Percentiles rank a stretch among this genome's conserved stretches.
Evolutionary conservation across 2,329 filamentous ascomycete species (phyloP).

Genomic region (Alternaria solani): DNA sequence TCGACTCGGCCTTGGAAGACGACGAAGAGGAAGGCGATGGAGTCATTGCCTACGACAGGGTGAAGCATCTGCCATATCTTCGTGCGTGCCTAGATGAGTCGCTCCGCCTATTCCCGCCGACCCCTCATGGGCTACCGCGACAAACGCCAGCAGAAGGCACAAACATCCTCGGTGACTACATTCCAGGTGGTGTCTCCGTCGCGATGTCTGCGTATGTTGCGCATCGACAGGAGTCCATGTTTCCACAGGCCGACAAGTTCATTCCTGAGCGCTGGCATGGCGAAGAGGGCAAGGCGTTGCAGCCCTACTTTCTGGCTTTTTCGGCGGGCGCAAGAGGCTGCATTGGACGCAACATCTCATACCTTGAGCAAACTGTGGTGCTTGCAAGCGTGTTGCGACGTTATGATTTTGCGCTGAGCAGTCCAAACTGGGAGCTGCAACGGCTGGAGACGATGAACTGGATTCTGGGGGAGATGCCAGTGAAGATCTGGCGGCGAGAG

Average conservation of each 20-base stretch:
- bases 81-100: conserved; percentile 56
- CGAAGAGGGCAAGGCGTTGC: conserved; percentile 40
- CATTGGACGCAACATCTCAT: conserved; percentile 44
- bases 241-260: conserved; percentile 42
- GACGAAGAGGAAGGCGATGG: conserved; percentile 37
- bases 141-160: conserved; percentile 42
- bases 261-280: conserved; percentile 51
- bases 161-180: conserved; percentile 38
- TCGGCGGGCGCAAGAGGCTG: conserved; percentile 41
- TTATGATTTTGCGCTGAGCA: conserved; percentile 51
- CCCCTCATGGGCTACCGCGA: conserved; percentile 51
- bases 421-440: conserved; percentile 46
- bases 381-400: conserved; percentile 46
- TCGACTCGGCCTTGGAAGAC: conserved; percentile 39
- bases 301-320: conserved; percentile 43
- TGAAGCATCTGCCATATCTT: conserved; percentile 46
- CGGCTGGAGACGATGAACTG: conserved; percentile 51
- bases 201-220: conserved; percentile 59
- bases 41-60: conserved; percentile 38
- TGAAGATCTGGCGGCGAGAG: conserved; percentile 49
- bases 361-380: conserved; percentile 44
- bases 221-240: conserved; percentile 44
- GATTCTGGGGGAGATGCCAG: conserved; percentile 49
- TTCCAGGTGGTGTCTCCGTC: conserved; percentile 37
- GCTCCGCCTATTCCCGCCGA: conserved; percentile 57